Evolutionary conservation across 2,329 filamentous ascomycete species (phyloP).

Genomic region (Ceratocystis huliohia): DNA sequence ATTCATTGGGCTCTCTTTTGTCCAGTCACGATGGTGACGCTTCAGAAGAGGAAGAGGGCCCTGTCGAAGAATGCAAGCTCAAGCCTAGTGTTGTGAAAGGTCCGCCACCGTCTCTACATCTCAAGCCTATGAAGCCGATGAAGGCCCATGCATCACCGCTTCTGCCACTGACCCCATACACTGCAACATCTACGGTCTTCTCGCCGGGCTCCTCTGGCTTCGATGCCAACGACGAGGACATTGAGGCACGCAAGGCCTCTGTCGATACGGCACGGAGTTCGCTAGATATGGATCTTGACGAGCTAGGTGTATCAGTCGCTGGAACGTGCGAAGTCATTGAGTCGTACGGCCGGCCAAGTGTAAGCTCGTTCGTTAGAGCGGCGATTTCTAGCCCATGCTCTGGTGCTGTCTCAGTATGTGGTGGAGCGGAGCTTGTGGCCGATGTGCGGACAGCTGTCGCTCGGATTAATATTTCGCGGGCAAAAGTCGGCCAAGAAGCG

Average conservation of each 20-base stretch:
- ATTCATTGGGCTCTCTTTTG: conserved; percentile 17
- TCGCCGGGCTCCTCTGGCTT: conserved; percentile 17
- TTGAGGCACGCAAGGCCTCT: conserved; percentile 13
- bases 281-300: conserved; percentile 13
- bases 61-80: conserved; percentile 6
- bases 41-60: conserved; percentile 14
- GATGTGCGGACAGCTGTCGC: conserved; percentile 43
- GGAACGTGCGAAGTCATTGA: conserved; percentile 7
- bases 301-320: conserved; percentile 8
- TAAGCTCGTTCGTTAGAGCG: conserved; percentile 34
- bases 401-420: conserved; percentile 44
- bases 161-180: conserved; percentile 14
- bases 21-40: conserved; percentile 6
- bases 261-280: conserved; percentile 17
- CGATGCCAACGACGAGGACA: conserved; percentile 10
- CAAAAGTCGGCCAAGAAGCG: conserved; percentile 8
- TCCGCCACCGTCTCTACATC: conserved; percentile 15
- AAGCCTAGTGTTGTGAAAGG: conserved; percentile 1
- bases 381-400: conserved; percentile 38
- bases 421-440: conserved; percentile 42
- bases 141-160: conserved; percentile 2
- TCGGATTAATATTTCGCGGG: conserved; percentile 22
- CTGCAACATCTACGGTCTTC: conserved; percentile 18
- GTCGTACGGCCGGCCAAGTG: conserved; percentile 18
- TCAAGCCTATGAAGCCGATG: conserved; percentile 16